Evolutionary conservation across 345 rosid species (phyloP).

Genomic region (Ceriops tagal): DNA sequence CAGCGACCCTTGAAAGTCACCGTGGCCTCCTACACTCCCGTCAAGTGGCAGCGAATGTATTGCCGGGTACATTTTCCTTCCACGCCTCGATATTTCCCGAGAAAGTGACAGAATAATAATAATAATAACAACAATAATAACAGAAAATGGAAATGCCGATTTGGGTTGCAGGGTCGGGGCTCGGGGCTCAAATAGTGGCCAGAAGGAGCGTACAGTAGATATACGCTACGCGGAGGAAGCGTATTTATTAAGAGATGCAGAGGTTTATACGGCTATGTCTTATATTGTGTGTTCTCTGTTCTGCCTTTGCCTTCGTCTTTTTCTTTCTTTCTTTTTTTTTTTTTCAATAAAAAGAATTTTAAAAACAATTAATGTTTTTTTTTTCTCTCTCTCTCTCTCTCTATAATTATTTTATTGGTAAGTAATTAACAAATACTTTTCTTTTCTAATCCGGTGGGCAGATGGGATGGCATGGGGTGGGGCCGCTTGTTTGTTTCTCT

Average conservation of each 20-base stretch:
- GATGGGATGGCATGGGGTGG: background rate
- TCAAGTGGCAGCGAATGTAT: conserved; percentile 70
- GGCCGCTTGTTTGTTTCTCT: background rate
- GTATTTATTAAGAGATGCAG: conserved; percentile 8
- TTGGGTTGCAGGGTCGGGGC: conserved; percentile 5
- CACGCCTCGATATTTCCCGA: background rate
- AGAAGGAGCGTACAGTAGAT: background rate
- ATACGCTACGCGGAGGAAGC: background rate
- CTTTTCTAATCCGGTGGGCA: background rate
- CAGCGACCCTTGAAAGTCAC: conserved; percentile 47
- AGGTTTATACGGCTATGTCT: conserved; percentile 13
- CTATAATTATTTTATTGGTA: background rate
- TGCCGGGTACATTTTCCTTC: conserved; percentile 62
- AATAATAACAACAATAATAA: background rate
- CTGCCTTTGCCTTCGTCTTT: background rate
- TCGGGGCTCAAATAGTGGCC: conserved; percentile 4
- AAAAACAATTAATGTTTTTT: background rate
- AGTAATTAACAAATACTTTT: no score
- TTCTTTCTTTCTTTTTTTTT: background rate
- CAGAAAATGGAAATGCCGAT: conserved; percentile 2
- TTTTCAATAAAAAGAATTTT: background rate
- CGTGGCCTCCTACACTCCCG: conserved; percentile 42
- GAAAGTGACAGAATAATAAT: background rate
- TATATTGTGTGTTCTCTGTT: background rate
- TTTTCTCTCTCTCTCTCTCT: background rate